These are phyloP conservation scores for Yamadazyma endophytica DNA, from an alignment of 805 yeast species.

Conservation along the genomic window DNA sequence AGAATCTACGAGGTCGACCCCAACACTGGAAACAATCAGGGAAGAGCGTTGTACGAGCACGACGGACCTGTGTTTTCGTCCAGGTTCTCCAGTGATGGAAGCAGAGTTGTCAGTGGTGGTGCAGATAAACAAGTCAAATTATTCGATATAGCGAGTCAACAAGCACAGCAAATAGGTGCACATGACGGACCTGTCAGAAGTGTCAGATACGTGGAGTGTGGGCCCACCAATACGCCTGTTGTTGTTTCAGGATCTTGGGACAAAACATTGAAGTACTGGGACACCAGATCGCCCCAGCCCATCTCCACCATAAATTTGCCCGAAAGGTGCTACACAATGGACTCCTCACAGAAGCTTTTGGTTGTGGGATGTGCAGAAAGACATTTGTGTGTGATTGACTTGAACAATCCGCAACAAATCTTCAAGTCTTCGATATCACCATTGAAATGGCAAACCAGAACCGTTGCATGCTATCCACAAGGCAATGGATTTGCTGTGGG, in stretches of 20 bases:
- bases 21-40: conserved; percentile 72
- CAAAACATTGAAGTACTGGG: conserved; percentile 93
- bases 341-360: conserved; percentile 69
- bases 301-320: conserved; percentile 79
- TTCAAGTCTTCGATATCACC: conserved; percentile 74
- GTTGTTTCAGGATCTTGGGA: conserved; percentile 97
- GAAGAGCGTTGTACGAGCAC: conserved; percentile 86
- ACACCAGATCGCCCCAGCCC: conserved; percentile 79
- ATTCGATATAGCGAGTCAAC: conserved; percentile 80
- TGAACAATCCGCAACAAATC: conserved; percentile 77
- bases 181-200: conserved; percentile 79
- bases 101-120: conserved; percentile 79
- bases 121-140: conserved; percentile 83
- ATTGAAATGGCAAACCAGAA: conserved; percentile 83
- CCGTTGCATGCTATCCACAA: conserved; percentile 78
- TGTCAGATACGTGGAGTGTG: conserved; percentile 77
- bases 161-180: conserved; percentile 75
- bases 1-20: conserved; percentile 83
- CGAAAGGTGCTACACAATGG: conserved; percentile 90
- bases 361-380: conserved; percentile 95
- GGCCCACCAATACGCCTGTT: conserved; percentile 76
- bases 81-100: conserved; percentile 83
- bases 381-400: conserved; percentile 70
- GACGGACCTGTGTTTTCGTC: conserved; percentile 81
- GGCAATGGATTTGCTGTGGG: conserved; percentile 94